Evolutionary conservation across 2,329 filamentous ascomycete species (phyloP).

Genomic region (Pyrenochaeta sp.): DNA sequence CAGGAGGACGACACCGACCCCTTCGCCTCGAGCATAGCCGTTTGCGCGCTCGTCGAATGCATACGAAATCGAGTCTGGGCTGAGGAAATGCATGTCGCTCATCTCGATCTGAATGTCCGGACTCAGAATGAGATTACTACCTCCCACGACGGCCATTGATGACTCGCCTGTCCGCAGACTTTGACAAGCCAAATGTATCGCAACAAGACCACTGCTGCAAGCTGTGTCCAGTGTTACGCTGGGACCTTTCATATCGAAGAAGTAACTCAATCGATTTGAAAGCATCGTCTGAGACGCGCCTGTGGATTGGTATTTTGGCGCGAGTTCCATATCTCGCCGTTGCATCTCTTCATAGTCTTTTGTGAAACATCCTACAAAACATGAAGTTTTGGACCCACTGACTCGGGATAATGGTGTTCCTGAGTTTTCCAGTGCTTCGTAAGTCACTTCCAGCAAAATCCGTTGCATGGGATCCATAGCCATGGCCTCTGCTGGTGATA

Average conservation of each 20-base stretch:
- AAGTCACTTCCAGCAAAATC: slow-evolving; percentile 29
- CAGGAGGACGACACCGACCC: slow-evolving; percentile 48
- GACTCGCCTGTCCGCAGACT: slow-evolving; percentile 35
- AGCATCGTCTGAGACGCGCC: slow-evolving; percentile 16
- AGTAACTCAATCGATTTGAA: slow-evolving; percentile 22
- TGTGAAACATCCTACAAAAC: slow-evolving; percentile 24
- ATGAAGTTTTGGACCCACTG: slow-evolving; percentile 24
- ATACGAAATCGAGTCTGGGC: slow-evolving; percentile 35
- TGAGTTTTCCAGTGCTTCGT: slow-evolving; percentile 30
- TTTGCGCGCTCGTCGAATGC: slow-evolving; percentile 61
- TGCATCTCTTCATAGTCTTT: slow-evolving; percentile 28
- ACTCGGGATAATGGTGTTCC: slow-evolving; percentile 19
- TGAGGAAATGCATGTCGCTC: slow-evolving; percentile 30
- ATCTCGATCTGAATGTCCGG: slow-evolving; percentile 19
- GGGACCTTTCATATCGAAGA: slow-evolving; percentile 31
- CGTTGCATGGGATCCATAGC: slow-evolving; percentile 38
- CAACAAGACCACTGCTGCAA: slow-evolving; percentile 26
- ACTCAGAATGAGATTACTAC: slow-evolving; percentile 26
- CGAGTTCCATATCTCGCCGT: slow-evolving; percentile 17
- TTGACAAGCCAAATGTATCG: slow-evolving; percentile 30
- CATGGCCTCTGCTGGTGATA: slow-evolving; percentile 24
- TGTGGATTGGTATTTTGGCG: slow-evolving; percentile 20
- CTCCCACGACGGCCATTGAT: slow-evolving; percentile 23
- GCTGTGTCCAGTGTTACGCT: slow-evolving; percentile 32
- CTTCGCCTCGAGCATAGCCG: slow-evolving; percentile 71